Base-by-base conservation (phyloP, 1,284 basidiomycete genomes). In the Inonotus obliquus region DNA sequence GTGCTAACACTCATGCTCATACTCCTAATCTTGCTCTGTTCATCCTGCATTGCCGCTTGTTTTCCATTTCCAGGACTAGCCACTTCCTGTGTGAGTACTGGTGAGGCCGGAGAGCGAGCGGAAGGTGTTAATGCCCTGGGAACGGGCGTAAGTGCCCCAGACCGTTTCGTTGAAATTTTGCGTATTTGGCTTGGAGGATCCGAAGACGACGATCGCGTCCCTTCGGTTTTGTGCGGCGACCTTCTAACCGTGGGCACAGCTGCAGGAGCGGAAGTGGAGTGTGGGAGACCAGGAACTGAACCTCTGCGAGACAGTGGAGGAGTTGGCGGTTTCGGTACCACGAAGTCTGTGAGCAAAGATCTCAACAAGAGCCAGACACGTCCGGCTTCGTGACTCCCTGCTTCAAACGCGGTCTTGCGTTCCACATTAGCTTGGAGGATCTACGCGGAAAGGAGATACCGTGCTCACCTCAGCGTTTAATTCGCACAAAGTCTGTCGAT, bases 301-400 rank as follows among this genome's bases (percentile, higher is more conserved):
- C n/a, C 23, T 44, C 55, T 71, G 47, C 65, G 65, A 5, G 73
- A 67, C 4, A 72, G 69, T 44, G 72, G 68, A 41, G 66, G 65
- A 2, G 73, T 66, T 4, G 72, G 70, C 44, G 71, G 68, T n/a
- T 59, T 52, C 21, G 69, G 67, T 7, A 80, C 79, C 7, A 80
- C 65, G 39, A 83, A 66, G 53, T 86, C 77, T 0, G 73, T 77
- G 21, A 92, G 74, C 1, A 88, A 76, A 5, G 82, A 81, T 14
- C 77, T 78, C 13, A 94, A 72, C 6, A 92, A 74, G 14, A 83
- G 67, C 92, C 92, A 94, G 1, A 81, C 77, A 67, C 91, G 84
- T 0, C 86, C 86, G 4, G 84, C 82, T 17, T 83, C 78, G n/a
- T 78, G 69, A 66, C 84, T 79, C 21, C 84, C 85, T 23, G 79